Conservation (phyloP, 75 land plant species). For the Pinus tabuliformis region DNA sequence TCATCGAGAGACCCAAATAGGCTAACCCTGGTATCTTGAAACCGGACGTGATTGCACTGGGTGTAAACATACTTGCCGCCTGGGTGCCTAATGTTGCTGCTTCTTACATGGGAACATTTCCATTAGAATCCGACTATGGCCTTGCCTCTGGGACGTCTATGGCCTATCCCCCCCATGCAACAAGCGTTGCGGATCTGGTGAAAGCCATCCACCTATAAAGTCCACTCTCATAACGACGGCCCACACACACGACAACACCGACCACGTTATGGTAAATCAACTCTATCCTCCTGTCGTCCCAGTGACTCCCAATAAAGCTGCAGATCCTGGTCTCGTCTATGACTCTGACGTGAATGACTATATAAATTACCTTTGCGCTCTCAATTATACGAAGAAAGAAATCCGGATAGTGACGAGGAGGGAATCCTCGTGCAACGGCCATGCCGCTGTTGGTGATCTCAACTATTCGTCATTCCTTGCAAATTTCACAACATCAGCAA, state of each 20-base stretch:
- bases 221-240: conserved; percentile 20
- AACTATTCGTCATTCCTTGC: conserved; percentile 60
- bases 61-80: conserved; percentile 19
- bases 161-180: conserved; percentile 10
- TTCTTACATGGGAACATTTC: neutral
- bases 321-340: too few relatives aligned
- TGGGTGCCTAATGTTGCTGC: conserved; percentile 32
- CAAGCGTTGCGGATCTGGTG: conserved; percentile 4
- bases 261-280: neutral
- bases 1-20: conserved; percentile 32
- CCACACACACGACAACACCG: too few relatives aligned
- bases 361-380: too few relatives aligned
- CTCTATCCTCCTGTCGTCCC: too few relatives aligned
- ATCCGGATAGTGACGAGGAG: too few relatives aligned
- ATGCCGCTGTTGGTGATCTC: conserved; percentile 10
- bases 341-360: too few relatives aligned
- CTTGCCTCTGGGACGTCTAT: conserved; percentile 12
- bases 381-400: too few relatives aligned
- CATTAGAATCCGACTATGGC: too few relatives aligned
- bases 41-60: conserved; percentile 41
- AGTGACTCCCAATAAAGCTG: too few relatives aligned
- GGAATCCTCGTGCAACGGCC: too few relatives aligned
- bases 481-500: conserved; percentile 12
- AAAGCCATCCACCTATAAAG: conserved; percentile 17
- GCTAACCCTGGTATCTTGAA: conserved; percentile 22